Conservation (phyloP, 139 green algal species). For the Micractinium sp. region DNA sequence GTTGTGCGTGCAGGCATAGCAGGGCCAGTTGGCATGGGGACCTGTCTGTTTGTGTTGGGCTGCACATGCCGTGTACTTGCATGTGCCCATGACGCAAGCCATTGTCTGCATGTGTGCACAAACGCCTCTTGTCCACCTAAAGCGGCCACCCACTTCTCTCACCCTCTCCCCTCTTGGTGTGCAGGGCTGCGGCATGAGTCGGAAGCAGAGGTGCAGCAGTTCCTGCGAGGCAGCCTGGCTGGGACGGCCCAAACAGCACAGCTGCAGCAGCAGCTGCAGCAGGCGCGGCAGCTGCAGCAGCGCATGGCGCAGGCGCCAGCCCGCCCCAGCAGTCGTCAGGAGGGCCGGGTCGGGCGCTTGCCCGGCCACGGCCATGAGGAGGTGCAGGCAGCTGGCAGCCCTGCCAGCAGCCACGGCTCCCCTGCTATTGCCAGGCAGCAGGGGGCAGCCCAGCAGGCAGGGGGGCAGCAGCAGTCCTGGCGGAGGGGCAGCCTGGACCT, state of each 20-base stretch:
- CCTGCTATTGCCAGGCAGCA: background rate
- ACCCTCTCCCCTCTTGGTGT: background rate
- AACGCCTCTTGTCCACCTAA: background rate
- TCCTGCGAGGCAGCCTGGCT: constrained; percentile 19
- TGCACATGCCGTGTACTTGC: background rate
- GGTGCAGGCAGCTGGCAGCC: background rate
- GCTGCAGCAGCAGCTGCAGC: background rate
- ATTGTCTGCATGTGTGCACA: background rate
- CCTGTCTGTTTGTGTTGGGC: too few relatives aligned
- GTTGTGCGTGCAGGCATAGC: too few relatives aligned
- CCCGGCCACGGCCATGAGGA: background rate
- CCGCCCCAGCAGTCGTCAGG: background rate
- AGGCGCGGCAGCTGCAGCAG: background rate
- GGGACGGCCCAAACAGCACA: background rate
- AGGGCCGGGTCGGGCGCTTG: background rate
- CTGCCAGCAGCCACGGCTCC: background rate
- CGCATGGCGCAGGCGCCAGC: background rate
- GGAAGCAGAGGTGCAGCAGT: constrained; percentile 13
- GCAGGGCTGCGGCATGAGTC: constrained; percentile 15
- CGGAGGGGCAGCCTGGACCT: constrained; percentile 10
- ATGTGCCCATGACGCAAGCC: background rate
- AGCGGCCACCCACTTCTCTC: background rate
- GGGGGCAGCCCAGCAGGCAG: background rate
- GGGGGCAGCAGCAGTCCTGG: background rate
- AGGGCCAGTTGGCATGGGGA: too few relatives aligned